Evolutionary conservation across 768 basidiomycete genomes (phyloP), one percentile per base, ranked within the genome.

Genomic region (Coprinopsis strossmayeri): DNA sequence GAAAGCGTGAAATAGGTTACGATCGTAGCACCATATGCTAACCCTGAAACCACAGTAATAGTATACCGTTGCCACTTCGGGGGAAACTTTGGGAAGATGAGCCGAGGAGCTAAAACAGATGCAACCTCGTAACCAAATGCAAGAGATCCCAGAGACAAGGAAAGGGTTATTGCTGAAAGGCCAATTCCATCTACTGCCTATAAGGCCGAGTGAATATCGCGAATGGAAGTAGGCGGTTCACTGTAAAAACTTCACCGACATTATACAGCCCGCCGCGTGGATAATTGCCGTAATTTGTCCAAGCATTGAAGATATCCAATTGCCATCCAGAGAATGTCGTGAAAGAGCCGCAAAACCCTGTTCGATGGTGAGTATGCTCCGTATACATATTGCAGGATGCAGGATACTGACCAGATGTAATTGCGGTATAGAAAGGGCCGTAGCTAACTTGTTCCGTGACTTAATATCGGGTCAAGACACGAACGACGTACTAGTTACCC

Each of bases 241-340:
- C n/a, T n/a, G n/a, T n/a, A n/a, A 39, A 57, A 23, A 38, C 17
- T 10, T 15, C 26, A 45, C 88, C 51, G 55, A 91, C 94, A 62
- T 87, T 77, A 53, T 78, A 71, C 26, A 97, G 71, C 45, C 89
- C 82, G 43, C 74, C 71, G 41, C 85, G 77, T 47, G 72, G 61
- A 40, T 72, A 75, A 9, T 69, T 63, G 28, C 69, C 69, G 2
- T 74, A 65, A 61, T 97, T 91, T 0, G 85, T 71, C 81, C 93
- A 98, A 0, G 91, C 87, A 46, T 75, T 65, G 59, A 95, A 98
- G 0, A 91, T 66, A 52, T 94, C 90, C 9, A 89, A 61, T 64
- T 97, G 91, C 96, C 96, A 98, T 30, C 84, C 79, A 13, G 94
- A 96, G 70, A 98, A 98, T 1, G 93, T 97, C 9, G 96, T 99